Evolutionary conservation across 2,329 filamentous ascomycete genomes (phyloP).

Genomic region (Ophiosphaerella narmari): DNA sequence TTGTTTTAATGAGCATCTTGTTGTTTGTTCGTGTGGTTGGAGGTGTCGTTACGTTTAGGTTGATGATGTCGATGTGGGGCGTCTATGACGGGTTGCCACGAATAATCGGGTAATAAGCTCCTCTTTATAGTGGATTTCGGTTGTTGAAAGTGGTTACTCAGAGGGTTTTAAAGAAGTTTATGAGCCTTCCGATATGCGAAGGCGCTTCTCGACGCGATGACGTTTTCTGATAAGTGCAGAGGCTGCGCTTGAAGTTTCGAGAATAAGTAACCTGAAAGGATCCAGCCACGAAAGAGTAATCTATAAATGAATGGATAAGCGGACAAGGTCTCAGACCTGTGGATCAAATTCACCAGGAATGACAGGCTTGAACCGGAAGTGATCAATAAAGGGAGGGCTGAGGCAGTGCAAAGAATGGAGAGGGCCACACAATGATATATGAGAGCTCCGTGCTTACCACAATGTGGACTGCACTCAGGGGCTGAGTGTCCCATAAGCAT

Average conservation of each 20-base stretch:
- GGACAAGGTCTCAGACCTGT: slow-evolving; percentile 14
- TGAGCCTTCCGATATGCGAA: no score
- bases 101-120: no score
- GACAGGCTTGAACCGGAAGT: slow-evolving; percentile 1
- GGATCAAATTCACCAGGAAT: slow-evolving; percentile 16
- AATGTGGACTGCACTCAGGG: not conserved
- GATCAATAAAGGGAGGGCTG: slow-evolving; percentile 14
- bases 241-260: not conserved
- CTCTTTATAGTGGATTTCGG: no score
- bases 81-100: not conserved
- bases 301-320: slow-evolving; percentile 3
- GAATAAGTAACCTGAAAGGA: slow-evolving; percentile 5
- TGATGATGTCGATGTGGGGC: not conserved
- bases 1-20: slow-evolving; percentile 33
- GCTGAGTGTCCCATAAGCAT: not conserved
- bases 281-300: not conserved
- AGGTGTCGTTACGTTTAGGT: not conserved
- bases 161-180: not conserved
- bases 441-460: slow-evolving; percentile 7
- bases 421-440: slow-evolving; percentile 14
- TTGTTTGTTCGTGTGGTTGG: slow-evolving; percentile 4
- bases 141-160: no score
- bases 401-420: slow-evolving; percentile 13
- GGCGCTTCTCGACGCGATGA: no score
- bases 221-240: no score